Evolutionary conservation across 345 rosid species (phyloP).

Genomic region (Hypericum androsaemum): DNA sequence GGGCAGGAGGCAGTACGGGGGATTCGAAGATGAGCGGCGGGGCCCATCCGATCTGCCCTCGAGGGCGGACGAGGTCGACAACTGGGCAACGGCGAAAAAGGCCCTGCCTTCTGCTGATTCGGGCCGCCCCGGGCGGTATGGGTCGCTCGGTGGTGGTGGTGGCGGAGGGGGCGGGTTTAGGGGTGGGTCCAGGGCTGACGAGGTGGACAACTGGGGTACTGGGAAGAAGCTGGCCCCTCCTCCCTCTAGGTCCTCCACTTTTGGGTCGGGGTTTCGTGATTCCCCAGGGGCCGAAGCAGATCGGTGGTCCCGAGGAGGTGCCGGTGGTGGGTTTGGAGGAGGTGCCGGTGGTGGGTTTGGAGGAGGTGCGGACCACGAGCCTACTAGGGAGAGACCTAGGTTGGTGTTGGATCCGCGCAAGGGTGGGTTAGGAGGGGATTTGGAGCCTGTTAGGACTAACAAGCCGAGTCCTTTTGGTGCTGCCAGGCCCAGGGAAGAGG

Average conservation of each 20-base stretch:
- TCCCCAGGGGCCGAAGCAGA: slow-evolving; percentile 44
- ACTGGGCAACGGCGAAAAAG: slow-evolving; percentile 75
- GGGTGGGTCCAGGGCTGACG: slow-evolving; percentile 71
- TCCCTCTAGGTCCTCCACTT: slow-evolving; percentile 46
- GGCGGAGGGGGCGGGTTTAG: slow-evolving; percentile 30
- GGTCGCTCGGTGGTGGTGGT: slow-evolving; percentile 32
- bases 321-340: slow-evolving; percentile 13
- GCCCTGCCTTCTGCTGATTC: slow-evolving; percentile 44
- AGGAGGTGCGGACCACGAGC: slow-evolving; percentile 24
- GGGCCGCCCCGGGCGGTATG: slow-evolving; percentile 45
- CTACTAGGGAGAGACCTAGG: slow-evolving; percentile 49
- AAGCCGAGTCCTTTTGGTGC: slow-evolving; percentile 81
- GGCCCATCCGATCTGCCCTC: slow-evolving; percentile 63
- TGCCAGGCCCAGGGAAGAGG: slow-evolving; percentile 90
- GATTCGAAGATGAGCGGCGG: slow-evolving; percentile 70
- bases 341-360: slow-evolving; percentile 1
- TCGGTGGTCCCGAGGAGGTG: slow-evolving; percentile 39
- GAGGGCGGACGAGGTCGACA: slow-evolving; percentile 81
- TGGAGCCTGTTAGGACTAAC: slow-evolving; percentile 40
- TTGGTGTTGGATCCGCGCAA: slow-evolving; percentile 60
- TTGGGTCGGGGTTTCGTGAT: slow-evolving; percentile 55
- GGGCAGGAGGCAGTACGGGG: slow-evolving; percentile 60
- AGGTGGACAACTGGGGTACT: slow-evolving; percentile 61
- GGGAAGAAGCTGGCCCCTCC: slow-evolving; percentile 38
- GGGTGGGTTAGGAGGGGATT: slow-evolving; percentile 32